Percentiles rank a stretch among this genome's conserved stretches.
phyloP scores from a whole-genome alignment of 1,284 basidiomycete species.

The Chondrostereum purpureum region DNA sequence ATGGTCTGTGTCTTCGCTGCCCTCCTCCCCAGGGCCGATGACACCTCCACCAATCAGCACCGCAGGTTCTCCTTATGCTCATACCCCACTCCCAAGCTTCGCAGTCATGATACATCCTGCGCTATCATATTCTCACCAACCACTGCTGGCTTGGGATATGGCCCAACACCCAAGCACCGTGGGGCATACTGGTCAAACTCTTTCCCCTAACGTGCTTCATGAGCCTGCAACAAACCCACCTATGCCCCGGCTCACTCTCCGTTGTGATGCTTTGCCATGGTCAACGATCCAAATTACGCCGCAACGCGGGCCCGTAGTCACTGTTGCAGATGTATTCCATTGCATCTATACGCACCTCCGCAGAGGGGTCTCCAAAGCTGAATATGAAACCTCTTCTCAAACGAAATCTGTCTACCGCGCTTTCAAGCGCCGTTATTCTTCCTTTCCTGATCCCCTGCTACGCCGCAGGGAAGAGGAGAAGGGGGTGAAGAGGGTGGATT shows the following conservation, averaged over 20 bases:
- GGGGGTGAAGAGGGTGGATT: slow-evolving; percentile 21
- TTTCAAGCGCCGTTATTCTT: slow-evolving; percentile 9
- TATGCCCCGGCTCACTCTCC: neutral
- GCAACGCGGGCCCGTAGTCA: slow-evolving; percentile 6
- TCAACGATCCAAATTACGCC: slow-evolving; percentile 8
- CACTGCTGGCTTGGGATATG: slow-evolving; percentile 15
- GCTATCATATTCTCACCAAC: slow-evolving; percentile 5
- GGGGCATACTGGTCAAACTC: neutral
- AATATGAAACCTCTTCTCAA: slow-evolving; percentile 7
- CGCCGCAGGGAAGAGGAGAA: slow-evolving; percentile 14
- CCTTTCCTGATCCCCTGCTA: slow-evolving; percentile 3
- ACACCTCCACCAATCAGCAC: slow-evolving; percentile 14
- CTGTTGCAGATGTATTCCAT: slow-evolving; percentile 11
- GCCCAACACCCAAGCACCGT: slow-evolving; percentile 12
- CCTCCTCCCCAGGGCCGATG: slow-evolving; percentile 9
- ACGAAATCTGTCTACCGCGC: slow-evolving; percentile 7
- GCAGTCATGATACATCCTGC: slow-evolving; percentile 10
- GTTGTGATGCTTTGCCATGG: slow-evolving; percentile 7
- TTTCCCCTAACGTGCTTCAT: slow-evolving; percentile 4
- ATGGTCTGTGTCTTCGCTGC: slow-evolving; percentile 10
- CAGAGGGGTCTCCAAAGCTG: slow-evolving; percentile 2
- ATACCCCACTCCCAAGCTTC: slow-evolving; percentile 9
- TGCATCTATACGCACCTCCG: slow-evolving; percentile 12
- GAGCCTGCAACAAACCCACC: slow-evolving; percentile 3
- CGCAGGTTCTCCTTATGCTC: slow-evolving; percentile 2